phyloP scores from a whole-genome alignment of 1,139 yeast genomes.

The Sugiyamaella japonica region DNA sequence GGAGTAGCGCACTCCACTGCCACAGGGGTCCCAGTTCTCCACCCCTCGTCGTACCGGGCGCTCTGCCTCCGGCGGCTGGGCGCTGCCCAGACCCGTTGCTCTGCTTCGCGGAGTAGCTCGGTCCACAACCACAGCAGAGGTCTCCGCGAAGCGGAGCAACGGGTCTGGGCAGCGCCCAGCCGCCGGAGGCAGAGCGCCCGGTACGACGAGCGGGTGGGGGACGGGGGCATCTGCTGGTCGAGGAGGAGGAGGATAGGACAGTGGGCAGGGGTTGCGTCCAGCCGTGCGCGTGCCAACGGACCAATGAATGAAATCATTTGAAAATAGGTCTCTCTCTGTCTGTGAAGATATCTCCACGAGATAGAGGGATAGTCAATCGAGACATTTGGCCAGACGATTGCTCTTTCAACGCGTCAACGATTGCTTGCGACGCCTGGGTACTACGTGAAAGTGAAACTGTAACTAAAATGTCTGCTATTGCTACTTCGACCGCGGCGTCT shows the following conservation, averaged over 20 bases:
- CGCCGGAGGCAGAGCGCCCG: background rate
- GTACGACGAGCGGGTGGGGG: too few species aligned
- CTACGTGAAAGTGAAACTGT: background rate
- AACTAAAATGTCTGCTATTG: conserved; percentile 2
- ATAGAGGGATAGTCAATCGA: background rate
- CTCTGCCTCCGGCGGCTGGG: conserved; percentile 11
- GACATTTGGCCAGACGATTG: background rate
- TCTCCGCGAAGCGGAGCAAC: background rate
- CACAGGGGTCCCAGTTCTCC: too few species aligned
- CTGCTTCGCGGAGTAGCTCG: too few species aligned
- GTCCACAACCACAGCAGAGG: background rate
- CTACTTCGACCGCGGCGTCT: conserved; percentile 18
- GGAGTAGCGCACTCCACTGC: too few species aligned
- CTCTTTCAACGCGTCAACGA: background rate
- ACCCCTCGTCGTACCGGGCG: too few species aligned
- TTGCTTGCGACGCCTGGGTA: background rate
- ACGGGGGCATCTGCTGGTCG: too few species aligned
- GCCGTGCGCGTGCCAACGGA: conserved; percentile 1
- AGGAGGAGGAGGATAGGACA: too few species aligned
- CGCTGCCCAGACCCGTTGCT: conserved; percentile 2
- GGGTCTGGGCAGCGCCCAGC: background rate
- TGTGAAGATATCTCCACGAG: conserved; percentile 1
- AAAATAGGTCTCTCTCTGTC: background rate
- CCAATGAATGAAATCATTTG: conserved; percentile 16
- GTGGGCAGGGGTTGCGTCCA: conserved; percentile 3